A percentile compares a stretch with the other conserved stretches of the same genome.
These are phyloP conservation scores for Suillus tomentosus DNA, from an alignment of 768 basidiomycete species.

Conservation along the genomic window DNA sequence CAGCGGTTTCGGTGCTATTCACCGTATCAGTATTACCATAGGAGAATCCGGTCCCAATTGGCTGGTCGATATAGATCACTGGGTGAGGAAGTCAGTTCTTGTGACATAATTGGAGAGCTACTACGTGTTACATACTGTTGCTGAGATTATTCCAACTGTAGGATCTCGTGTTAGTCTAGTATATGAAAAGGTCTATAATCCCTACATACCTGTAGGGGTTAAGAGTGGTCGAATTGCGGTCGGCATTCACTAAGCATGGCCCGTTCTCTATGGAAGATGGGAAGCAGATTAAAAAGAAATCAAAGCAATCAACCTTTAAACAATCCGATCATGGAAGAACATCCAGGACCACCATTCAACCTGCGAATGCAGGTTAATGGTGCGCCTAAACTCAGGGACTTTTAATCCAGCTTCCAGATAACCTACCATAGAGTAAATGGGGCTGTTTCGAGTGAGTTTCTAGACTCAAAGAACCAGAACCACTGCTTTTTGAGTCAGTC, in stretches of 20 bases:
- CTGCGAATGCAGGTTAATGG: slow-evolving; percentile 24
- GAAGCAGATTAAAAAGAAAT: background rate
- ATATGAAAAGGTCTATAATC: background rate
- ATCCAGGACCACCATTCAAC: slow-evolving; percentile 64
- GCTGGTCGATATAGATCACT: slow-evolving; percentile 76
- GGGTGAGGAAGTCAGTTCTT: background rate
- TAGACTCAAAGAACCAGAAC: slow-evolving; percentile 77
- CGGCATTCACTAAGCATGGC: slow-evolving; percentile 60
- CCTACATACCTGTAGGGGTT: slow-evolving; percentile 59
- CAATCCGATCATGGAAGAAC: slow-evolving; percentile 64
- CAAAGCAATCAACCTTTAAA: slow-evolving; percentile 50
- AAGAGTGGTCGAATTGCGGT: slow-evolving; percentile 50
- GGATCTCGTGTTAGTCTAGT: background rate
- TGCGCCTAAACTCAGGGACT: background rate
- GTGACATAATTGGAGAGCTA: background rate
- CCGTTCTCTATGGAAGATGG: slow-evolving; percentile 50
- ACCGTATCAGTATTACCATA: slow-evolving; percentile 52
- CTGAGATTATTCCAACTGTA: slow-evolving; percentile 67
- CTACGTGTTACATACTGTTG: slow-evolving; percentile 48
- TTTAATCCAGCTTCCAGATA: too few relatives aligned
- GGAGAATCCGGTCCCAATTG: slow-evolving; percentile 67
- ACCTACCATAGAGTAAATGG: slow-evolving; percentile 66
- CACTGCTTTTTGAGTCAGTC: slow-evolving; percentile 44
- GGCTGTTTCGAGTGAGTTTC: slow-evolving; percentile 57
- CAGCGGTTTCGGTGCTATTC: slow-evolving; percentile 53